Percentiles rank a stretch among this genome's conserved stretches.
phyloP scores from a whole-genome alignment of 768 basidiomycete genomes.

The Hemileccinum impolitum region DNA sequence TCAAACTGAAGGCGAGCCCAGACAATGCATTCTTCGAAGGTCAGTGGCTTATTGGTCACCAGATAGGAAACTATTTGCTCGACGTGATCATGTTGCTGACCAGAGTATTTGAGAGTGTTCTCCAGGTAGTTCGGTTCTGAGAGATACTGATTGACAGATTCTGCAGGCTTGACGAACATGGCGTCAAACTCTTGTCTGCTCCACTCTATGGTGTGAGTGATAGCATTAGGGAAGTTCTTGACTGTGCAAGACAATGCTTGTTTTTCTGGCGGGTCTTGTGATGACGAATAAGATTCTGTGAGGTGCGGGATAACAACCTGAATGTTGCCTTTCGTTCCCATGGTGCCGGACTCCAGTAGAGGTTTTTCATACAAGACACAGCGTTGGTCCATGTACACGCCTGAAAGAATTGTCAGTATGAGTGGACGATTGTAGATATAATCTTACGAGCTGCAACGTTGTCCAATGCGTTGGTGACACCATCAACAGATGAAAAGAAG shows the following conservation, averaged over 20 bases:
- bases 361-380: slow-evolving; percentile 97
- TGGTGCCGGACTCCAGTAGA: slow-evolving; percentile 92
- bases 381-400: slow-evolving; percentile 97
- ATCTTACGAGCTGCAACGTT: slow-evolving; percentile 90
- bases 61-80: slow-evolving; percentile 87
- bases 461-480: slow-evolving; percentile 96
- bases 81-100: slow-evolving; percentile 86
- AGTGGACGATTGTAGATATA: background rate
- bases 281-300: slow-evolving; percentile 96
- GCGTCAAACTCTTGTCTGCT: slow-evolving; percentile 89
- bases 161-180: slow-evolving; percentile 89
- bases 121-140: slow-evolving; percentile 96
- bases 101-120: slow-evolving; percentile 84
- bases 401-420: slow-evolving; percentile 36
- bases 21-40: slow-evolving; percentile 94
- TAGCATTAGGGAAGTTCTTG: slow-evolving; percentile 98
- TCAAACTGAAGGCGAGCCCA: slow-evolving; percentile 98
- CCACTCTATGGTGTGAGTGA: slow-evolving; percentile 99
- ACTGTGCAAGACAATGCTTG: slow-evolving; percentile 95
- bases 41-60: slow-evolving; percentile 88
- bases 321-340: slow-evolving; percentile 97
- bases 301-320: slow-evolving; percentile 93
- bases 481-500: slow-evolving; percentile 87
- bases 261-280: slow-evolving; percentile 98
- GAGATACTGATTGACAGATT: slow-evolving; percentile 93